A percentile compares a stretch with the other conserved stretches of the same genome.
These are phyloP conservation scores for Xylaria polymorpha DNA, from an alignment of 2,329 filamentous ascomycete species.

Conservation along the genomic window DNA sequence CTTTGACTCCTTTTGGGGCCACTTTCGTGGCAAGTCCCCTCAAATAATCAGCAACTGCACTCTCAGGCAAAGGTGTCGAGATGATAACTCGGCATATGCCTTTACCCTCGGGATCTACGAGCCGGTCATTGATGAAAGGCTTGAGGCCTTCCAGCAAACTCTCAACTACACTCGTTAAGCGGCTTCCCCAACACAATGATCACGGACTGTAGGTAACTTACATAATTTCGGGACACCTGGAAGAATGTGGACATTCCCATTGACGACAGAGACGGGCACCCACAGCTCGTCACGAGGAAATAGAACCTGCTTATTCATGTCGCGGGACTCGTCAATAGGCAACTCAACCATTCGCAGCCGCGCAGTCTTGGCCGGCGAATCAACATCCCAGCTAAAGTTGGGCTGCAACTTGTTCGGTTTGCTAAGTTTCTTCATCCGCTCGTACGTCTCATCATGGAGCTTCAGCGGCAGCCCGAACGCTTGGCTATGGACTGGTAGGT, in stretches of 20 bases:
- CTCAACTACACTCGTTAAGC: constrained; percentile 64
- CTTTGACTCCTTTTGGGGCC: constrained; percentile 83
- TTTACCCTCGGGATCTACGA: constrained; percentile 83
- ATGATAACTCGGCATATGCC: constrained; percentile 83
- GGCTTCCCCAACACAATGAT: neutral
- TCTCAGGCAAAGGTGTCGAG: constrained; percentile 89
- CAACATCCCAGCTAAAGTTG: constrained; percentile 85
- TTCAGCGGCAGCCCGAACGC: constrained; percentile 83
- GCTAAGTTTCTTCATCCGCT: constrained; percentile 85
- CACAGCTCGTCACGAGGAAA: constrained; percentile 86
- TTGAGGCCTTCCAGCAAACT: constrained; percentile 81
- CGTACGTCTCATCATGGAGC: constrained; percentile 80
- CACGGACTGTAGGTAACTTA: constrained; percentile 52
- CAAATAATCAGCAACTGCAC: constrained; percentile 83
- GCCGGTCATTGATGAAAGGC: constrained; percentile 73
- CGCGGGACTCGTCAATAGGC: constrained; percentile 76
- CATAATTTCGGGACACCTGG: constrained; percentile 89
- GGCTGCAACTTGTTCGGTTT: constrained; percentile 78
- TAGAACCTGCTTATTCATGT: constrained; percentile 77
- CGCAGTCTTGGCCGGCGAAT: constrained; percentile 80
- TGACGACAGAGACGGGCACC: constrained; percentile 90
- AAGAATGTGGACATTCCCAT: constrained; percentile 92
- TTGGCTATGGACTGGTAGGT: constrained; percentile 95
- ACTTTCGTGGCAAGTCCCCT: constrained; percentile 81
- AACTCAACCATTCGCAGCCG: constrained; percentile 92